Evolutionary conservation across 1,284 basidiomycete species (phyloP).

Genomic region (Ustanciosporium gigantosporum): DNA sequence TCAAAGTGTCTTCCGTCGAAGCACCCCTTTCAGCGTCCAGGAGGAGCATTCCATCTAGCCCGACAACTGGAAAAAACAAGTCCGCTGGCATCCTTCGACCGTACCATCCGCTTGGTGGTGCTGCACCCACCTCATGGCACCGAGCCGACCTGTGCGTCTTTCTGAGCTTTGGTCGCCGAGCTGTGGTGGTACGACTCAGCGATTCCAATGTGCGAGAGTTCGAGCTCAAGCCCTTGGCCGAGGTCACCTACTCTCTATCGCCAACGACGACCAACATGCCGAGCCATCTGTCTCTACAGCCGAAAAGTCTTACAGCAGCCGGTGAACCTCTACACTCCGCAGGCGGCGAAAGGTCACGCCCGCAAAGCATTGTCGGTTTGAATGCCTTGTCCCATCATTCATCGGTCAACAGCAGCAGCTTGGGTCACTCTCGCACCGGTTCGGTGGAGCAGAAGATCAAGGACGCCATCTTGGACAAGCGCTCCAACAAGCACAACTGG

Average conservation of each 20-base stretch:
- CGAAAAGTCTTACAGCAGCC: background rate
- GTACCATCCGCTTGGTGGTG: slow-evolving; percentile 5
- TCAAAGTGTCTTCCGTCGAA: slow-evolving; percentile 21
- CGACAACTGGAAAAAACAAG: background rate
- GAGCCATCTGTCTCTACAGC: slow-evolving; percentile 13
- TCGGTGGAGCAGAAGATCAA: slow-evolving; percentile 25
- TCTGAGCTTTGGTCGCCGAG: slow-evolving; percentile 42
- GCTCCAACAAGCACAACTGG: slow-evolving; percentile 36
- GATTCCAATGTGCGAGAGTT: slow-evolving; percentile 47
- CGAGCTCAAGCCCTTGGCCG: slow-evolving; percentile 34
- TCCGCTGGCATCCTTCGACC: slow-evolving; percentile 10
- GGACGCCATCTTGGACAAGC: slow-evolving; percentile 18
- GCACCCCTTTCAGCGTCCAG: slow-evolving; percentile 21
- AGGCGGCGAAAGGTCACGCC: slow-evolving; percentile 5
- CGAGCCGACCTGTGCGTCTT: slow-evolving; percentile 43
- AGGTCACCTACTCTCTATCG: slow-evolving; percentile 8
- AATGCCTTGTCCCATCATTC: background rate
- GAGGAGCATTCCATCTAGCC: background rate
- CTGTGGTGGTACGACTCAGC: slow-evolving; percentile 41
- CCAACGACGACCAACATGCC: background rate
- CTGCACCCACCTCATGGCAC: slow-evolving; percentile 32
- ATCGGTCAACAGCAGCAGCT: background rate
- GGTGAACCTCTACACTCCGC: background rate
- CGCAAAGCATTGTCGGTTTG: slow-evolving; percentile 7
- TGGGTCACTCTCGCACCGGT: slow-evolving; percentile 9